Percentiles rank a stretch among this genome's conserved stretches.
phyloP scores from a whole-genome alignment of 768 basidiomycete genomes.

The Boletus subparvulus region DNA sequence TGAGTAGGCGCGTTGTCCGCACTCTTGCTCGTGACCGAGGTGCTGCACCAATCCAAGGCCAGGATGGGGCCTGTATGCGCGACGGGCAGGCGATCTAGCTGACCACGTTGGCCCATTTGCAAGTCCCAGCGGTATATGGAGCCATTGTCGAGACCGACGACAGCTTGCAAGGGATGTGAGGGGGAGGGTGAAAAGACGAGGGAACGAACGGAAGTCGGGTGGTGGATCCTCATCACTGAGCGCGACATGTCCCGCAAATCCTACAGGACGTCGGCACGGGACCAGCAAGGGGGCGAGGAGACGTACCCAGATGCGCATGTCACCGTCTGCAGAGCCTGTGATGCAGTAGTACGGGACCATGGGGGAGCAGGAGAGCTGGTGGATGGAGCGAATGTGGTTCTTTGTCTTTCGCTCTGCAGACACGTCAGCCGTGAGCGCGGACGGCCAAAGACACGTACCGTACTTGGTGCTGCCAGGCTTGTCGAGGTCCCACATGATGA shows the following conservation, averaged over 20 bases:
- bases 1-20: constrained; percentile 15
- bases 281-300: neutral
- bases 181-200: constrained; percentile 68
- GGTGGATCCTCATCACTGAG: constrained; percentile 68
- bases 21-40: constrained; percentile 22
- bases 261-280: constrained; percentile 34
- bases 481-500: constrained; percentile 81
- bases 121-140: constrained; percentile 79
- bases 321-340: constrained; percentile 78
- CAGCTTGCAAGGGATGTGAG: constrained; percentile 65
- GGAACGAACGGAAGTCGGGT: constrained; percentile 66
- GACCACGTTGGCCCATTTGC: constrained; percentile 71
- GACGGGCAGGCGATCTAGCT: constrained; percentile 67
- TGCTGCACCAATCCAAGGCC: constrained; percentile 67
- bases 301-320: constrained; percentile 77
- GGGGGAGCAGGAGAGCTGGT: constrained; percentile 66
- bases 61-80: constrained; percentile 75
- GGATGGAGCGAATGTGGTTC: constrained; percentile 71
- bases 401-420: constrained; percentile 62
- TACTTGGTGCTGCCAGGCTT: constrained; percentile 66
- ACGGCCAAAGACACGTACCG: constrained; percentile 43
- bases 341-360: constrained; percentile 70
- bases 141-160: constrained; percentile 69
- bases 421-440: constrained; percentile 13
- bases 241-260: constrained; percentile 72